phyloP scores from a whole-genome alignment of 2,329 filamentous ascomycete species.

The Pezicula radicicola region DNA sequence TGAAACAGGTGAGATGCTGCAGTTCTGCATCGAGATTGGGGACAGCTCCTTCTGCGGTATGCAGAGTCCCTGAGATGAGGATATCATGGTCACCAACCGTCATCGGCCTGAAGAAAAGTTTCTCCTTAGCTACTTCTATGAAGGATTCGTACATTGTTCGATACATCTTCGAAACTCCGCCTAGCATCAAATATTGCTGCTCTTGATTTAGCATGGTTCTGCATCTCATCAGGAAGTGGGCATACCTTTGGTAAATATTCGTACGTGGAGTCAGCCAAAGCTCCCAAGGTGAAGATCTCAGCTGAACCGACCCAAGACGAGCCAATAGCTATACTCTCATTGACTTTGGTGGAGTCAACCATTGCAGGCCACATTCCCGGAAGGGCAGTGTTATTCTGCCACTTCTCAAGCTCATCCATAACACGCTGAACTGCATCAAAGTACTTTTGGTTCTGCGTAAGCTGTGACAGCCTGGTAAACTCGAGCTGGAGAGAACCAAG shows the following conservation, averaged over 20 bases:
- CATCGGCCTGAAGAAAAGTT: conserved; percentile 42
- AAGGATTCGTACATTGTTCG: conserved; percentile 41
- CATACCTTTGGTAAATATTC: conserved; percentile 67
- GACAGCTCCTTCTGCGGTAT: conserved; percentile 34
- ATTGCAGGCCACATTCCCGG: conserved; percentile 63
- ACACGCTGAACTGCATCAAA: conserved; percentile 61
- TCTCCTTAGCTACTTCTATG: conserved; percentile 41
- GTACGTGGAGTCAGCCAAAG: conserved; percentile 55
- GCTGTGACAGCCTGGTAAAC: conserved; percentile 60
- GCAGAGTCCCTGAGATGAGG: conserved; percentile 46
- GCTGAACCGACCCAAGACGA: conserved; percentile 51
- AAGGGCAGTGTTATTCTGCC: conserved; percentile 51
- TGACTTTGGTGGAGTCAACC: conserved; percentile 43
- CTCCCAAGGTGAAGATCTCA: conserved; percentile 54
- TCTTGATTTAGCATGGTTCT: neutral
- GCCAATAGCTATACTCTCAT: conserved; percentile 13
- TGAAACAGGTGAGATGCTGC: conserved; percentile 71
- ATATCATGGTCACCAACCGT: conserved; percentile 35
- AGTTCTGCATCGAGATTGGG: conserved; percentile 41
- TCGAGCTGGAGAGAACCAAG: conserved; percentile 58
- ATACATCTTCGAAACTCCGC: conserved; percentile 17
- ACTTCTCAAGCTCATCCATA: conserved; percentile 51
- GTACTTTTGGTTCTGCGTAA: conserved; percentile 58
- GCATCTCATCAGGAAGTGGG: conserved; percentile 52
- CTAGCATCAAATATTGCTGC: conserved; percentile 24